These are phyloP conservation scores for Clohesyomyces aquaticus DNA, from an alignment of 495 filamentous ascomycete genomes.

Conservation along the genomic window DNA sequence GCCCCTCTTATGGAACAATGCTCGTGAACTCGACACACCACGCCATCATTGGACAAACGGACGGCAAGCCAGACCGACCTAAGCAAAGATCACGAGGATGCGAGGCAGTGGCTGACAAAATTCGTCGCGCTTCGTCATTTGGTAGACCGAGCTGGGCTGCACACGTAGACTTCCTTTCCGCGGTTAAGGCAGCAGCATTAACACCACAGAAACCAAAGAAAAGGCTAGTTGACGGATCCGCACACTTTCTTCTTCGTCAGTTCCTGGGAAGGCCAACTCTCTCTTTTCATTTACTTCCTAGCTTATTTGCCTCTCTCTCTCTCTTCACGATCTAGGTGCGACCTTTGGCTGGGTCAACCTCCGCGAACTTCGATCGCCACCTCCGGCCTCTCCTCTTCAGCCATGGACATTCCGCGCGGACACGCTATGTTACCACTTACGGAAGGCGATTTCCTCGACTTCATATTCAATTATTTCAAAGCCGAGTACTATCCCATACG, in stretches of 20 bases:
- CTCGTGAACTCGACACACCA: background rate
- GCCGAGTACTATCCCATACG: slow-evolving; percentile 39
- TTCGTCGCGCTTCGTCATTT: slow-evolving; percentile 21
- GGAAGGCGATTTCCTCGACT: slow-evolving; percentile 33
- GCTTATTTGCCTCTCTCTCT: background rate
- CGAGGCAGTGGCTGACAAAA: slow-evolving; percentile 7
- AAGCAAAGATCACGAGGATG: slow-evolving; percentile 22
- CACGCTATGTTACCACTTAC: slow-evolving; percentile 37
- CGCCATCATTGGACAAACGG: slow-evolving; percentile 3
- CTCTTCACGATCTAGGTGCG: background rate
- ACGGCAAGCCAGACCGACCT: background rate
- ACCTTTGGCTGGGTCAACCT: background rate
- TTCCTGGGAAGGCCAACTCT: background rate
- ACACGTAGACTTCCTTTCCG: slow-evolving; percentile 14
- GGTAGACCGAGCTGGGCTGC: slow-evolving; percentile 11
- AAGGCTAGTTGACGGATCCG: background rate
- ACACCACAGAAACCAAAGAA: background rate
- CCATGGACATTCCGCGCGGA: slow-evolving; percentile 36
- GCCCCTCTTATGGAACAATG: slow-evolving; percentile 5
- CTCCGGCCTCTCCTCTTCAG: background rate
- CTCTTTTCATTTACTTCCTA: background rate
- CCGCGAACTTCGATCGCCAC: slow-evolving; percentile 2
- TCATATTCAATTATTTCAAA: slow-evolving; percentile 40
- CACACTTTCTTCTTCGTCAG: background rate
- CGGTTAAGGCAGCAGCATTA: slow-evolving; percentile 32